phyloP scores from a whole-genome alignment of 371 early-diverging fungal genomes.

The Phascolomyces articulosus region DNA sequence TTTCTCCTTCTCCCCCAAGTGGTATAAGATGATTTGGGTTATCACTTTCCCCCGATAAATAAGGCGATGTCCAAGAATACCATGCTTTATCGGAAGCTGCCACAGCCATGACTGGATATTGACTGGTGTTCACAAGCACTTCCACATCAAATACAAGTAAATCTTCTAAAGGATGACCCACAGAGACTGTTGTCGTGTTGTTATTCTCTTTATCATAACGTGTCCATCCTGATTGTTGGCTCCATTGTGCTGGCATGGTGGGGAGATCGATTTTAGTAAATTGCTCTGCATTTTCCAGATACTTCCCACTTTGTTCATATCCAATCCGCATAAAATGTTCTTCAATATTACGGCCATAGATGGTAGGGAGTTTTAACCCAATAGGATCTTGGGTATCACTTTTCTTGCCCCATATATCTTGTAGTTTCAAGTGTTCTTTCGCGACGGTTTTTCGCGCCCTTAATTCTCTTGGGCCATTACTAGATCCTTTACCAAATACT shows the following conservation, averaged over 20 bases:
- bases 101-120: slow-evolving; percentile 83
- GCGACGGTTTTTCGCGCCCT: slow-evolving; percentile 43
- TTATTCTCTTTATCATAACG: slow-evolving; percentile 62
- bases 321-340: slow-evolving; percentile 87
- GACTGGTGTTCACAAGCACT: slow-evolving; percentile 65
- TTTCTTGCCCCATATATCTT: slow-evolving; percentile 69
- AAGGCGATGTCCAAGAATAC: slow-evolving; percentile 95
- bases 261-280: slow-evolving; percentile 54
- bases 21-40: slow-evolving; percentile 68
- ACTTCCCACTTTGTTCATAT: slow-evolving; percentile 56
- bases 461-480: slow-evolving; percentile 14
- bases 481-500: slow-evolving; percentile 30
- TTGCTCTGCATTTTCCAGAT: slow-evolving; percentile 51
- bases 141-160: slow-evolving; percentile 92
- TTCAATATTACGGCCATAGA: slow-evolving; percentile 69
- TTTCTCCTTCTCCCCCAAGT: slow-evolving; percentile 44
- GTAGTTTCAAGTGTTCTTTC: slow-evolving; percentile 57
- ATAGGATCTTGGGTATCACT: slow-evolving; percentile 51
- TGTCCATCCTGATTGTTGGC: slow-evolving; percentile 79
- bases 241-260: slow-evolving; percentile 67
- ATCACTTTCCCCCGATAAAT: slow-evolving; percentile 38
- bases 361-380: slow-evolving; percentile 48
- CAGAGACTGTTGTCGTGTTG: slow-evolving; percentile 23
- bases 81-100: slow-evolving; percentile 79
- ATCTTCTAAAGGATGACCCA: slow-evolving; percentile 65